These are phyloP conservation scores for Tetrahymena malaccensis DNA, from an alignment of 73 alveolate genomes.

Conservation along the genomic window DNA sequence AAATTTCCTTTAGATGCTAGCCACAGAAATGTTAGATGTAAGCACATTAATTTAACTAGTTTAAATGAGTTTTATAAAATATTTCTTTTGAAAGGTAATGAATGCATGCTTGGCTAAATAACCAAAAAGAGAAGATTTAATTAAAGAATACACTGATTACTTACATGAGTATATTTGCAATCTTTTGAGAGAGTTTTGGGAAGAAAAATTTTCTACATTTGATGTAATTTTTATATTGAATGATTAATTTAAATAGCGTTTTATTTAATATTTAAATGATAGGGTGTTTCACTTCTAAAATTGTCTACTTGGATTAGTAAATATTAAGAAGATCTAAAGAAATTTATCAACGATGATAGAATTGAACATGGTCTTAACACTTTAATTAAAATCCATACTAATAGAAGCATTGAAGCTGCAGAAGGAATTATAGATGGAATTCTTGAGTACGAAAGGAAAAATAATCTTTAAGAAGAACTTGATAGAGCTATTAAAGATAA, in stretches of 20 bases:
- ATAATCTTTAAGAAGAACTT: not conserved
- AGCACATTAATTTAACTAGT: not conserved
- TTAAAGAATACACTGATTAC: constrained; percentile 25
- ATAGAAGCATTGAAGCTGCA: constrained; percentile 12
- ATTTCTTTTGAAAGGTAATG: not conserved
- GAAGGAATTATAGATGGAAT: constrained; percentile 14
- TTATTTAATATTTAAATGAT: not conserved
- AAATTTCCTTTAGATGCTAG: not conserved
- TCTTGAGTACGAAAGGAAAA: constrained; percentile 5
- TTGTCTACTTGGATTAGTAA: constrained; percentile 12
- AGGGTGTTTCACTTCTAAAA: not conserved
- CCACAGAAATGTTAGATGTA: constrained; percentile 13
- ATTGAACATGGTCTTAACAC: constrained; percentile 1
- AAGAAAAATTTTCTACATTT: not conserved
- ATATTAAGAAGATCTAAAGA: constrained; percentile 1
- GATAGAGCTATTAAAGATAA: not conserved
- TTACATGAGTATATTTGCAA: constrained; percentile 17
- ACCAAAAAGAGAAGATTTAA: constrained; percentile 23
- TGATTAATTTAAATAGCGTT: no score
- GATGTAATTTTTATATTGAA: not conserved
- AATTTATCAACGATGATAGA: constrained; percentile 29
- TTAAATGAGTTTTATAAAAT: not conserved
- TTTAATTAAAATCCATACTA: not conserved
- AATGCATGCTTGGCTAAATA: constrained; percentile 24
- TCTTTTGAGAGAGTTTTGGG: constrained; percentile 12